These are phyloP conservation scores for Nicotiana tabacum DNA, from an alignment of 257 asterid species.

Conservation along the genomic window DNA sequence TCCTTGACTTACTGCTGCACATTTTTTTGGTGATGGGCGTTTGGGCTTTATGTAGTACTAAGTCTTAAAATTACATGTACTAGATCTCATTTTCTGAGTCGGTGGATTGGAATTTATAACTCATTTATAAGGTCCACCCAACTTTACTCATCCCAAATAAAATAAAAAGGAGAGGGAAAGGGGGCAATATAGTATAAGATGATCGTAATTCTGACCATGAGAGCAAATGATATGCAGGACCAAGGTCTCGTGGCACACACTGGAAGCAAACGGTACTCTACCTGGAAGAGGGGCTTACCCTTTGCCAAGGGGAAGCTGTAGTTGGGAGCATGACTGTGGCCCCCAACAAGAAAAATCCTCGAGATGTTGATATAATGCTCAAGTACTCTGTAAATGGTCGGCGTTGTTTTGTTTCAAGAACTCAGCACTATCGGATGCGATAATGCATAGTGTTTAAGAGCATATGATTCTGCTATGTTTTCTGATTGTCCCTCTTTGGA, in stretches of 20 bases:
- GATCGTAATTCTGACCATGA: neutral
- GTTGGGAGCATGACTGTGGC: slow-evolving; percentile 65
- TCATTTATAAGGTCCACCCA: neutral
- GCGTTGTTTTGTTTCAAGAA: slow-evolving; percentile 57
- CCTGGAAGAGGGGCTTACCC: slow-evolving; percentile 79
- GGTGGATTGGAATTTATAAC: neutral
- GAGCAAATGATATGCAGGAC: slow-evolving; percentile 39
- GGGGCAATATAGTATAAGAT: neutral
- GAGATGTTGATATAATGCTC: slow-evolving; percentile 76
- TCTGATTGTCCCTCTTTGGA: neutral
- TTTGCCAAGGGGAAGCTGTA: slow-evolving; percentile 80
- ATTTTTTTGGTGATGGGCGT: neutral
- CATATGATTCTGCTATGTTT: neutral
- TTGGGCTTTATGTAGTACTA: neutral
- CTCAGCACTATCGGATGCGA: slow-evolving; percentile 68
- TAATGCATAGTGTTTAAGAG: slow-evolving; percentile 1
- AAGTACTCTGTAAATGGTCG: slow-evolving; percentile 73
- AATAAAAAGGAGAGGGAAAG: neutral
- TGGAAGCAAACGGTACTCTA: slow-evolving; percentile 94
- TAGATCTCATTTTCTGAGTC: neutral
- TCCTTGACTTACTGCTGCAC: neutral
- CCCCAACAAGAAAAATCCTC: slow-evolving; percentile 89
- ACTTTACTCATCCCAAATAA: neutral
- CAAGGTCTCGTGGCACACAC: slow-evolving; percentile 83
- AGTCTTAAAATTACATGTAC: neutral